Percentiles rank a stretch among this genome's conserved stretches.
phyloP scores from a whole-genome alignment of 2,329 filamentous ascomycete genomes.

The Plectosphaerella cucumerina region DNA sequence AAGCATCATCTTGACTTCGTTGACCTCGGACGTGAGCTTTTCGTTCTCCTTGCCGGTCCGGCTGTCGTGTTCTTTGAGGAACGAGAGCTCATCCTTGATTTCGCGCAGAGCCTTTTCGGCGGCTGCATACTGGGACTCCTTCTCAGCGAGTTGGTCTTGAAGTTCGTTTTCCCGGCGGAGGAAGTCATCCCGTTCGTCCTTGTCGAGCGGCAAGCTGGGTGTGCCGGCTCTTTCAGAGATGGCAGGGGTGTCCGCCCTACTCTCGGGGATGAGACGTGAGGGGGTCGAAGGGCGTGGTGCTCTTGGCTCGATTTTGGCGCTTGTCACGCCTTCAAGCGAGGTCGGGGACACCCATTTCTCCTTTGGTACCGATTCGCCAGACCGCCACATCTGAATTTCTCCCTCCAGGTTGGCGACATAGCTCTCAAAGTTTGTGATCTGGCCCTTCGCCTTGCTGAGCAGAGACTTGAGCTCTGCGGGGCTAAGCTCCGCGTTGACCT shows the following conservation, averaged over 20 bases:
- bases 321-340: constrained; percentile 43
- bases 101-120: constrained; percentile 79
- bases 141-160: constrained; percentile 93
- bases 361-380: constrained; percentile 81
- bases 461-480: constrained; percentile 90
- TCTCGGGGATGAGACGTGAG: constrained; percentile 48
- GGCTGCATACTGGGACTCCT: constrained; percentile 74
- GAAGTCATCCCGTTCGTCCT: constrained; percentile 96
- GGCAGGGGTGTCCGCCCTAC: constrained; percentile 57
- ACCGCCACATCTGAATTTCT: constrained; percentile 83
- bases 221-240: constrained; percentile 81
- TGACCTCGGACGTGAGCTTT: constrained; percentile 76
- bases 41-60: constrained; percentile 89
- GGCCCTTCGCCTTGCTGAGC: constrained; percentile 86
- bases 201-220: constrained; percentile 83
- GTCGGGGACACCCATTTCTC: constrained; percentile 78
- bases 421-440: constrained; percentile 81
- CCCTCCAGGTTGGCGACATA: constrained; percentile 81
- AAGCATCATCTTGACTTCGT: constrained; percentile 93
- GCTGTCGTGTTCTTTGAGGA: constrained; percentile 80
- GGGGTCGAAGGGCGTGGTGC: constrained; percentile 49
- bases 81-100: constrained; percentile 78
- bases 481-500: constrained; percentile 97
- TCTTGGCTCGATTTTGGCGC: constrained; percentile 35
- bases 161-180: constrained; percentile 92